These are phyloP conservation scores for Zymoseptoria pseudotritici DNA, from an alignment of 2,329 filamentous ascomycete genomes.

Conservation along the genomic window DNA sequence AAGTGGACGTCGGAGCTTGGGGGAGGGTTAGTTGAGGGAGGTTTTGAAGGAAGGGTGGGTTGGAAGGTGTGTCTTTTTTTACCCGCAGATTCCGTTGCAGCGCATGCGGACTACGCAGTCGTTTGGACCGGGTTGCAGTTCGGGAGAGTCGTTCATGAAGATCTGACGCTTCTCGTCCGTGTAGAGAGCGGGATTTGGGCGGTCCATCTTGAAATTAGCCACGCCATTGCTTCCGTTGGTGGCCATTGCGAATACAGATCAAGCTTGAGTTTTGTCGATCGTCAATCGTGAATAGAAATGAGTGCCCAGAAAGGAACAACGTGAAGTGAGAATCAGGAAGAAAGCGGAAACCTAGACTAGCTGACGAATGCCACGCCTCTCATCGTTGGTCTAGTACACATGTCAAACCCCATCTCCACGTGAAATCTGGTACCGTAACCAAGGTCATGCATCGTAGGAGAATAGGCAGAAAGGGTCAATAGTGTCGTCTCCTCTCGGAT, in stretches of 20 bases:
- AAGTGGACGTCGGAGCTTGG: slow-evolving; percentile 24
- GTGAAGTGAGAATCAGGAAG: neutral
- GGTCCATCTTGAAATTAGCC: slow-evolving; percentile 5
- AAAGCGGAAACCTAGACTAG: neutral
- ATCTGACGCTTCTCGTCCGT: slow-evolving; percentile 24
- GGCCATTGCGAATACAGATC: neutral
- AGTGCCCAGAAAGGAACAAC: neutral
- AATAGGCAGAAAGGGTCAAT: neutral
- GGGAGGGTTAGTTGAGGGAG: neutral
- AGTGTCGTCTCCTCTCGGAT: neutral
- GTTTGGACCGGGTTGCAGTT: slow-evolving; percentile 16
- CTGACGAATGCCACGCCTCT: neutral
- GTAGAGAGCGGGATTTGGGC: slow-evolving; percentile 22
- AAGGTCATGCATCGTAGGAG: neutral
- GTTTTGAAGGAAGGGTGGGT: neutral
- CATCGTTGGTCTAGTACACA: neutral
- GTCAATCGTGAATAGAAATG: neutral
- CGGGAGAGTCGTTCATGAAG: slow-evolving; percentile 22
- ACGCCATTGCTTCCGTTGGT: slow-evolving; percentile 5
- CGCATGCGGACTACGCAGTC: slow-evolving; percentile 25
- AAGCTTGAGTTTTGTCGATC: neutral
- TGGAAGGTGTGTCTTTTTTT: neutral
- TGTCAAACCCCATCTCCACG: no score
- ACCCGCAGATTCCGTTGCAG: slow-evolving; percentile 27
- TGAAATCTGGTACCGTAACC: no score